A percentile compares a stretch with the other conserved stretches of the same genome.
These are phyloP conservation scores for Metschnikowia kofuensis DNA, from an alignment of 805 yeast genomes.

Conservation along the genomic window DNA sequence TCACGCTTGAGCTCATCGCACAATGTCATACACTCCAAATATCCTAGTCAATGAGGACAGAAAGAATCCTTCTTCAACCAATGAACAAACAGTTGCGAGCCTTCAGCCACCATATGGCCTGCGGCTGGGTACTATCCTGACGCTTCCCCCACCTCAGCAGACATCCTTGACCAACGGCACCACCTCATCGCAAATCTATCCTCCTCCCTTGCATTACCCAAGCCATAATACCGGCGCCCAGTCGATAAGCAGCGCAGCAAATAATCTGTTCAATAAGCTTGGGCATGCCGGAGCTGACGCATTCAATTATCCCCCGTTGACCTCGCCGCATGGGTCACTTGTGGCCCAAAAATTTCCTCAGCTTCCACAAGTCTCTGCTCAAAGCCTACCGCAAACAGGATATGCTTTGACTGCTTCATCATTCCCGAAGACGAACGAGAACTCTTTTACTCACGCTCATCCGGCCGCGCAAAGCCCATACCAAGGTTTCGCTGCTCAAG, in stretches of 20 bases:
- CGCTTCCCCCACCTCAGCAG: slow-evolving; percentile 9
- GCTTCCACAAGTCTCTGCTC: slow-evolving; percentile 5
- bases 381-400: slow-evolving; percentile 6
- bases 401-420: slow-evolving; percentile 1
- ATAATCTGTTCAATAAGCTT: background rate
- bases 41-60: slow-evolving; percentile 1
- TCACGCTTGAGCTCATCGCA: background rate
- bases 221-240: background rate
- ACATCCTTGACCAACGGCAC: background rate
- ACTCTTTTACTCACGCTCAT: background rate
- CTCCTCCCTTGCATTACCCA: slow-evolving; percentile 2
- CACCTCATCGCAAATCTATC: background rate
- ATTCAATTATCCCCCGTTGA: slow-evolving; percentile 5
- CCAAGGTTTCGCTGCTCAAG: background rate
- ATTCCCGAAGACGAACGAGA: background rate
- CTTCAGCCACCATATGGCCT: slow-evolving; percentile 6
- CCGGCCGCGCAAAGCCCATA: background rate
- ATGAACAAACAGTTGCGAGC: background rate
- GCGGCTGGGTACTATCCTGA: slow-evolving; percentile 6
- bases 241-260: background rate
- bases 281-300: slow-evolving; percentile 1
- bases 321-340: background rate
- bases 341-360: background rate
- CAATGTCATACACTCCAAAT: slow-evolving; percentile 5
- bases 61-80: background rate